Evolutionary conservation across 2,329 filamentous ascomycete genomes (phyloP), one percentile per base, ranked within the genome.

Genomic region (Talaromyces albobiverticillius): DNA sequence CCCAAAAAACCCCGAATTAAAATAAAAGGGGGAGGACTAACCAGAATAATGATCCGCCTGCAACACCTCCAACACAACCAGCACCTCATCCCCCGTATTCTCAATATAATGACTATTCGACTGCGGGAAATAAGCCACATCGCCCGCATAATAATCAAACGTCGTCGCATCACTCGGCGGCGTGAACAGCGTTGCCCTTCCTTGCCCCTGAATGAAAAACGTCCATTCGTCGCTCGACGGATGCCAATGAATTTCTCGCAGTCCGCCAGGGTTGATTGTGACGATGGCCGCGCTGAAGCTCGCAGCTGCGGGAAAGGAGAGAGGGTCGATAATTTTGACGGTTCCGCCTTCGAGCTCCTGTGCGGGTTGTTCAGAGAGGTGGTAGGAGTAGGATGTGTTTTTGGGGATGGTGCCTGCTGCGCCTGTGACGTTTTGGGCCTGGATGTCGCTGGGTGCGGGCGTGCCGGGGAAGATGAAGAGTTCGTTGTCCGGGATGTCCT

Each of bases 211-310:
- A 66, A 92, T 82, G 75, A 92, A 90, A 71, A 88, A 92, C 6
- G 84, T 88, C 88, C 88, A 92, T 68, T 91, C 88, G 63, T 91
- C 88, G 11, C 87, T 87, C 42, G 83, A 84, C 0, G 87, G 87
- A 65, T 92, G 88, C 88, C 88, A 92, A 74, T 92, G 88, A 79
- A 92, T 90, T 72, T 90, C 88, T 9, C 88, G 81, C 66, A 91
- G 76, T 0, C 85, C 86, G 13, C 86, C 86, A 0, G 88, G 87
- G 59, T 87, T 76, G 57, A 92, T 88, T 34, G 81, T 81, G 16
- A 89, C 80, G 62, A 90, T 81, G 1, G 87, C 88, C 0, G 88
- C 87, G 0, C 88, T 86, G 18, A 91, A 81, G 0, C 85, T 88
- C 68, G 82, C 85, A 43, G 87, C 88, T 57, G 90, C 80, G 26